Percentiles rank a stretch among this genome's conserved stretches.
phyloP scores from a whole-genome alignment of 2,329 filamentous ascomycete species.

The Atkinsonella hypoxylon region DNA sequence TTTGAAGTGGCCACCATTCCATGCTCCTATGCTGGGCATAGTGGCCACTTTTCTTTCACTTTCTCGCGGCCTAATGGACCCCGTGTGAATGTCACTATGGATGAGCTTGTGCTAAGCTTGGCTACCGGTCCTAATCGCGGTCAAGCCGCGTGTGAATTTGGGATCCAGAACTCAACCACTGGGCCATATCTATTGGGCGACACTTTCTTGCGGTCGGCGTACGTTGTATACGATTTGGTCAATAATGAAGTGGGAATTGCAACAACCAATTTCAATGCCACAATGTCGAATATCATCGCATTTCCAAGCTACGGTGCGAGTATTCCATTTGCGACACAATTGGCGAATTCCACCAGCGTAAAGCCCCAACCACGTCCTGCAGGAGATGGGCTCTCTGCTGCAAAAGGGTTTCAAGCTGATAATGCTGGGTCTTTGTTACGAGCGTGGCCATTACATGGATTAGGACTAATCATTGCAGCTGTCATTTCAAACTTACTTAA shows the following conservation, averaged over 20 bases:
- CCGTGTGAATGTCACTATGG: slow-evolving; percentile 39
- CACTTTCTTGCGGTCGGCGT: slow-evolving; percentile 41
- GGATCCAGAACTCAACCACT: slow-evolving; percentile 38
- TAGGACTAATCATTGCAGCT: background rate
- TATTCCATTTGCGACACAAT: slow-evolving; percentile 36
- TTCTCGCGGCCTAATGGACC: slow-evolving; percentile 38
- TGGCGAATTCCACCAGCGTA: slow-evolving; percentile 15
- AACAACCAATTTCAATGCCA: slow-evolving; percentile 43
- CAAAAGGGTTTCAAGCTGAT: slow-evolving; percentile 20
- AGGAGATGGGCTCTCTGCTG: slow-evolving; percentile 14
- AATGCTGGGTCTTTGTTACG: background rate
- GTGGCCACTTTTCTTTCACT: slow-evolving; percentile 41
- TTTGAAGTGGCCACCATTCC: slow-evolving; percentile 33
- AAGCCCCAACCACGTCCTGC: slow-evolving; percentile 8
- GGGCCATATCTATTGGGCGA: slow-evolving; percentile 30
- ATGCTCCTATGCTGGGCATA: slow-evolving; percentile 32
- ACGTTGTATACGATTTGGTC: slow-evolving; percentile 46
- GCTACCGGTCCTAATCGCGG: slow-evolving; percentile 30
- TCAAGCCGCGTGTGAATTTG: slow-evolving; percentile 39
- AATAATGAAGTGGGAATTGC: slow-evolving; percentile 46
- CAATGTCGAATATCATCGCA: slow-evolving; percentile 34
- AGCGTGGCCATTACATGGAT: background rate
- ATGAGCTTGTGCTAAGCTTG: slow-evolving; percentile 41
- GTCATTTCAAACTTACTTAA: background rate
- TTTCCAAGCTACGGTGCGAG: slow-evolving; percentile 36